Evolutionary conservation across 1,139 yeast genomes (phyloP).

Genomic region (Debaryomyces udenii): DNA sequence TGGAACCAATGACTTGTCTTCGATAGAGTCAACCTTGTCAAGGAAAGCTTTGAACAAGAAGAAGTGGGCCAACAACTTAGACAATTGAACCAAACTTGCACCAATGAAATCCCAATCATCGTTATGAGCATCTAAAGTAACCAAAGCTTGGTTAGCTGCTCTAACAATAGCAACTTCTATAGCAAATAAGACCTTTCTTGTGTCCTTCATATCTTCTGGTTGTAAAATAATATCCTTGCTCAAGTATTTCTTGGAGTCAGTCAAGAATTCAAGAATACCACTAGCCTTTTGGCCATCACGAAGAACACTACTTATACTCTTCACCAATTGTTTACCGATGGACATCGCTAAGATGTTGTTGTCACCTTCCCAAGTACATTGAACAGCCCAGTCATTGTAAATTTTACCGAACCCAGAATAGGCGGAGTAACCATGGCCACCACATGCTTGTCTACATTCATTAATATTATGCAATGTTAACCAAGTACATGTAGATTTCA

Average conservation of each 20-base stretch:
- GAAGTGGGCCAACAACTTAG: conserved; percentile 54
- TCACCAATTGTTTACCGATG: conserved; percentile 76
- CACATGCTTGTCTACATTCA: conserved; percentile 91
- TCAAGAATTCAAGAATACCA: conserved; percentile 50
- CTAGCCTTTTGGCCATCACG: conserved; percentile 36
- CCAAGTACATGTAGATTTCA: conserved; percentile 92
- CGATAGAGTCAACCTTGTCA: conserved; percentile 25
- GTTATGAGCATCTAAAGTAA: conserved; percentile 32
- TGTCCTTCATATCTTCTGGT: conserved; percentile 33
- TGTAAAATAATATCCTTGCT: conserved; percentile 30
- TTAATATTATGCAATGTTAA: conserved; percentile 76
- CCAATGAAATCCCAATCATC: conserved; percentile 54
- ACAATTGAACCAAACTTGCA: conserved; percentile 57
- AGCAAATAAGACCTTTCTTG: conserved; percentile 38
- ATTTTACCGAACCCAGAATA: conserved; percentile 91
- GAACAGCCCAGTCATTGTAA: conserved; percentile 90
- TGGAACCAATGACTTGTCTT: conserved; percentile 27
- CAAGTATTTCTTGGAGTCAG: conserved; percentile 30
- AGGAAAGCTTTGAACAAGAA: conserved; percentile 38
- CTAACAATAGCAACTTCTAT: conserved; percentile 49
- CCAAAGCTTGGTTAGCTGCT: conserved; percentile 36
- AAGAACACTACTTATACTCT: conserved; percentile 45
- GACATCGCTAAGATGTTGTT: conserved; percentile 83
- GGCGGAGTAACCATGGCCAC: conserved; percentile 94
- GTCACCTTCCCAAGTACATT: conserved; percentile 98